phyloP scores from a whole-genome alignment of 192 early-diverging fungal species.

The Haplosporangium gracile region DNA sequence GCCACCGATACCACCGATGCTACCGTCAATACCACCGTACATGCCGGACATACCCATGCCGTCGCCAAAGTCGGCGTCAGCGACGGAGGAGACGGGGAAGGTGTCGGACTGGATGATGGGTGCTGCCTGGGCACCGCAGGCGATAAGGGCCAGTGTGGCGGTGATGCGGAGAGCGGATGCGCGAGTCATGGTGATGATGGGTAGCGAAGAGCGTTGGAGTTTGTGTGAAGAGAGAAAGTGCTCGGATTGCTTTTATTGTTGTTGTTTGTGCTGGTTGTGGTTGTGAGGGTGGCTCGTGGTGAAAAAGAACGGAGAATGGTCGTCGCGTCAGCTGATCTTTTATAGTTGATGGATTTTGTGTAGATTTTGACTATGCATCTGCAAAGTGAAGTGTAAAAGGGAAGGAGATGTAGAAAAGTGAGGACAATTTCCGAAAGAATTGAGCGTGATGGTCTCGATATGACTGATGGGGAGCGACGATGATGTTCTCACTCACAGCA shows the following conservation, averaged over 20 bases:
- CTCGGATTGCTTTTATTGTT: neutral
- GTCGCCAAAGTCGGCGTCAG: neutral
- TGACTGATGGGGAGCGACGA: neutral
- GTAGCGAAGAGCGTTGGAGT: neutral
- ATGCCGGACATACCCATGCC: neutral
- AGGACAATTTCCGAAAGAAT: neutral
- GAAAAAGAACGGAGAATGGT: neutral
- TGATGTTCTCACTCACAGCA: neutral
- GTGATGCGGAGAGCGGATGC: slow-evolving; percentile 19
- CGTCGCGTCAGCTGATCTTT: neutral
- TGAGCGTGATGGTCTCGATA: neutral
- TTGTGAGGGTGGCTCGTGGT: neutral
- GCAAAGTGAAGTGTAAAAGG: neutral
- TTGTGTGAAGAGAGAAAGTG: neutral
- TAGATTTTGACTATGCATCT: neutral
- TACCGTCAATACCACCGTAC: too few relatives aligned
- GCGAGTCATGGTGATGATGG: slow-evolving; percentile 17
- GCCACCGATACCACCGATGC: too few relatives aligned
- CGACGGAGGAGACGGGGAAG: neutral
- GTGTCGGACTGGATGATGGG: neutral
- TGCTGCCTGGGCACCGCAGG: slow-evolving; percentile 16
- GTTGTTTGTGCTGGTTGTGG: too few relatives aligned
- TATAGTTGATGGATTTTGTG: neutral
- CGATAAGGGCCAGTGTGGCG: slow-evolving; percentile 26
- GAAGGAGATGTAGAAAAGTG: neutral